phyloP scores from a whole-genome alignment of 352 stramenopile species.

The Phytophthora sansomeana region DNA sequence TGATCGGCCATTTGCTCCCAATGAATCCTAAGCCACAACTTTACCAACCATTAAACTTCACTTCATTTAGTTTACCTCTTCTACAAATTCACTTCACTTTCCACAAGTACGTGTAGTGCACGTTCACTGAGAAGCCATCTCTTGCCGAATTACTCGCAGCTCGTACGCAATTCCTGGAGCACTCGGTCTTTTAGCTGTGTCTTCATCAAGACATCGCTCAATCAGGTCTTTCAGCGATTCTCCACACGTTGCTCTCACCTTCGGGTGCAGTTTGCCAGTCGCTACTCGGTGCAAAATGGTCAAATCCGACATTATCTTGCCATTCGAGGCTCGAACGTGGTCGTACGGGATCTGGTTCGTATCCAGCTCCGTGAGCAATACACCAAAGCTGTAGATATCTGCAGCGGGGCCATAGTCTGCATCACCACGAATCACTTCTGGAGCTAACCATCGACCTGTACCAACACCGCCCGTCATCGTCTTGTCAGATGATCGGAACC shows the following conservation, averaged over 20 bases:
- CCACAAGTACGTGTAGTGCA: background rate
- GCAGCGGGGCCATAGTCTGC: slow-evolving; percentile 52
- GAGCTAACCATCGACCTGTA: slow-evolving; percentile 61
- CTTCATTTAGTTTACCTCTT: background rate
- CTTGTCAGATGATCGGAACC: slow-evolving; percentile 27
- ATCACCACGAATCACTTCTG: slow-evolving; percentile 56
- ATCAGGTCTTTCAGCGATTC: no score
- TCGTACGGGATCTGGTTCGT: slow-evolving; percentile 44
- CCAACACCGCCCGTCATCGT: slow-evolving; percentile 53
- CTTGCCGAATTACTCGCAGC: no score
- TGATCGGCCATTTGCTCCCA: no score
- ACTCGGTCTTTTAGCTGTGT: no score
- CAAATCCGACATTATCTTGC: slow-evolving; percentile 52
- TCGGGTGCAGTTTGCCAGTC: slow-evolving; percentile 26
- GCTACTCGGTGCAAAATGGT: slow-evolving; percentile 54
- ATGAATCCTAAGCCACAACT: no score
- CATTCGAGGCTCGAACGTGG: slow-evolving; percentile 33
- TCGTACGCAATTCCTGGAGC: no score
- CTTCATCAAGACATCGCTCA: no score
- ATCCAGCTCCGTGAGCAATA: slow-evolving; percentile 52
- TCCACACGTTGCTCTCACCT: background rate
- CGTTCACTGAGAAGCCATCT: background rate
- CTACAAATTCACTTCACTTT: background rate
- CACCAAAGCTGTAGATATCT: slow-evolving; percentile 64
- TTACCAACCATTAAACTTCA: background rate